Conservation (phyloP, 2,329 filamentous ascomycete species). For the Lecanosticta acicola region DNA sequence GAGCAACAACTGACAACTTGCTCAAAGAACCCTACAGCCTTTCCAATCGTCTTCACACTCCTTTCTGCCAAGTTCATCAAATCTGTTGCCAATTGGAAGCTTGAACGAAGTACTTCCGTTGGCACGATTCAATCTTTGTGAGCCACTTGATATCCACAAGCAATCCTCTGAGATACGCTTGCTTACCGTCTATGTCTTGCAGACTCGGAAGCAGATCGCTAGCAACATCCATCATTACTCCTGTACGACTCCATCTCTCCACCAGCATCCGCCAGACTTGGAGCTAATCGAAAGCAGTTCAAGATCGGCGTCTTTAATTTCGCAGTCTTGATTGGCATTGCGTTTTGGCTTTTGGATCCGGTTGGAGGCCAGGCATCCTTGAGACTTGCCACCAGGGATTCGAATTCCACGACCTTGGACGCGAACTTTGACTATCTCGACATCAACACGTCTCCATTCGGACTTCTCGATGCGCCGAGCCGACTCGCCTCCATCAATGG, state of each 20-base stretch:
- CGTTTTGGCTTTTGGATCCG: constrained; percentile 9
- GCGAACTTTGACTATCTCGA: constrained; percentile 9
- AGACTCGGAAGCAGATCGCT: constrained; percentile 13
- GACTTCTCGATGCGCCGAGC: not conserved
- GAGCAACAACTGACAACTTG: not conserved
- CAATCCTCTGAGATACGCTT: too few relatives aligned
- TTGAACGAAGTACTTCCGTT: constrained; percentile 13
- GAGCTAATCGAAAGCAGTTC: not conserved
- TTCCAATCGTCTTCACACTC: constrained; percentile 13
- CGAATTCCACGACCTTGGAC: constrained; percentile 4
- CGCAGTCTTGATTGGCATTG: not conserved
- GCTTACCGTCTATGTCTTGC: too few relatives aligned
- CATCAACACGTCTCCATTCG: constrained; percentile 7
- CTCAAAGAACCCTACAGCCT: constrained; percentile 13
- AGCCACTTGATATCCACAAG: too few relatives aligned
- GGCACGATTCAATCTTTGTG: constrained; percentile 11
- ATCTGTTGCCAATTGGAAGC: constrained; percentile 9
- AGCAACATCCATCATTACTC: constrained; percentile 7
- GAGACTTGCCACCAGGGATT: constrained; percentile 3
- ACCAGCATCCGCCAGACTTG: not conserved
- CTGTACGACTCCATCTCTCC: not conserved
- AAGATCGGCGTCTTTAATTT: constrained; percentile 5
- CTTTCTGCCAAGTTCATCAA: constrained; percentile 15
- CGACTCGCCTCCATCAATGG: constrained; percentile 6
- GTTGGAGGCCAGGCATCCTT: constrained; percentile 10